A percentile compares a stretch with the other conserved stretches of the same genome.
These are phyloP conservation scores for Climacium dendroides DNA, from an alignment of 225 moss, liverwort and hornwort genomes.

Conservation along the genomic window DNA sequence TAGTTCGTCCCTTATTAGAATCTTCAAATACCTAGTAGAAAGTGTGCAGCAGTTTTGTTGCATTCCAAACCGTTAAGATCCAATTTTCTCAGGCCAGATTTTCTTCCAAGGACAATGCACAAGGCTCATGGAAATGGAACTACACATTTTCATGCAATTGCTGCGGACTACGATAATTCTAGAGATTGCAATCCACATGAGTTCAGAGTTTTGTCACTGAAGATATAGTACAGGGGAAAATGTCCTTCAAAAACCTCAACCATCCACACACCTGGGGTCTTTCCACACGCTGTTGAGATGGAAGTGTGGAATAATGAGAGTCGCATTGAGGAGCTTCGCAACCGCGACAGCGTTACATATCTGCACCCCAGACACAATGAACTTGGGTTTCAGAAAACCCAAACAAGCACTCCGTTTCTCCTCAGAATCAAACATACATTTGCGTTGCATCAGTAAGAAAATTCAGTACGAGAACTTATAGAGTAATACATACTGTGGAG, in stretches of 20 bases:
- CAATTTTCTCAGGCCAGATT: background rate
- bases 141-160: background rate
- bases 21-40: background rate
- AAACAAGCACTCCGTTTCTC: background rate
- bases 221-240: background rate
- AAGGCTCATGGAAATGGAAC: background rate
- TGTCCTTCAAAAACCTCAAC: background rate
- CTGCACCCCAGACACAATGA: constrained; percentile 16
- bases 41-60: background rate
- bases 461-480: background rate
- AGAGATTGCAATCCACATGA: background rate
- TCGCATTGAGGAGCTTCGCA: constrained; percentile 81
- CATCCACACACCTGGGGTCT: constrained; percentile 61
- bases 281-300: constrained; percentile 98
- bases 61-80: background rate
- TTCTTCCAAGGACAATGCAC: background rate
- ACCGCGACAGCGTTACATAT: constrained; percentile 97
- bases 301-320: constrained; percentile 80
- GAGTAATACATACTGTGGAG: constrained; percentile 43
- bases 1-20: background rate
- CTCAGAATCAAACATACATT: background rate
- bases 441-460: background rate
- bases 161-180: no score
- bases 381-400: background rate
- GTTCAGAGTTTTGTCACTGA: background rate